phyloP scores from a whole-genome alignment of 768 basidiomycete genomes.

The Collybiopsis confluens region DNA sequence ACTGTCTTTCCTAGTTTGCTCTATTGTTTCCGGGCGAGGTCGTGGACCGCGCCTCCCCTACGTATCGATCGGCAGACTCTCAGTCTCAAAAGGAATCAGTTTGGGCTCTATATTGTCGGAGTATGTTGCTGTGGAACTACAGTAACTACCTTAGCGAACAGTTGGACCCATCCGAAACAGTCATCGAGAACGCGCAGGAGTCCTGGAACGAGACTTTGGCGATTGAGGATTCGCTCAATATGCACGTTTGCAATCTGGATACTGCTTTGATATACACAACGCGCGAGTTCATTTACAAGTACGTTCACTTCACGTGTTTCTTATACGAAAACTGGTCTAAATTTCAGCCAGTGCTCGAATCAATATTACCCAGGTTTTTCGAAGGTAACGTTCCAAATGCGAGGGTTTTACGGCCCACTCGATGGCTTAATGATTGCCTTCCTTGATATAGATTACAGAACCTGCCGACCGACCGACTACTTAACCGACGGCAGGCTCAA shows the following conservation, averaged over 20 bases:
- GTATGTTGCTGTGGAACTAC: conserved; percentile 79
- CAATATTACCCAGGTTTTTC: conserved; percentile 57
- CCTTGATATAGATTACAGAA: conserved; percentile 44
- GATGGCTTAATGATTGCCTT: too few relatives aligned
- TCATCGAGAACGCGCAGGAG: conserved; percentile 41
- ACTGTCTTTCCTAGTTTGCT: conserved; percentile 37
- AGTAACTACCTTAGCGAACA: conserved; percentile 49
- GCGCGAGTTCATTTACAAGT: conserved; percentile 76
- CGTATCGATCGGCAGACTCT: conserved; percentile 33
- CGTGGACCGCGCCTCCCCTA: conserved; percentile 42
- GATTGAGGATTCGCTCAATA: conserved; percentile 62
- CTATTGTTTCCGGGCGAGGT: conserved; percentile 76
- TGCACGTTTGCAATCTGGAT: conserved; percentile 70
- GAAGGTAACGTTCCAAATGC: conserved; percentile 55
- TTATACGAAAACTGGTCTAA: too few relatives aligned
- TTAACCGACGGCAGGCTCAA: conserved; percentile 68
- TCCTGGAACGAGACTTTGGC: conserved; percentile 64
- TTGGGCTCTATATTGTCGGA: conserved; percentile 80
- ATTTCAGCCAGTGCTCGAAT: conserved; percentile 50
- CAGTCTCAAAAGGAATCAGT: conserved; percentile 71
- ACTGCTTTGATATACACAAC: conserved; percentile 61
- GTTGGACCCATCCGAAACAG: neutral
- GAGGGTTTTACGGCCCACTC: too few relatives aligned
- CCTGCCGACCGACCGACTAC: conserved; percentile 41
- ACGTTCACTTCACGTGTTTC: conserved; percentile 21